phyloP scores from a whole-genome alignment of 2,329 filamentous ascomycete genomes.

The Fusarium albidum region DNA sequence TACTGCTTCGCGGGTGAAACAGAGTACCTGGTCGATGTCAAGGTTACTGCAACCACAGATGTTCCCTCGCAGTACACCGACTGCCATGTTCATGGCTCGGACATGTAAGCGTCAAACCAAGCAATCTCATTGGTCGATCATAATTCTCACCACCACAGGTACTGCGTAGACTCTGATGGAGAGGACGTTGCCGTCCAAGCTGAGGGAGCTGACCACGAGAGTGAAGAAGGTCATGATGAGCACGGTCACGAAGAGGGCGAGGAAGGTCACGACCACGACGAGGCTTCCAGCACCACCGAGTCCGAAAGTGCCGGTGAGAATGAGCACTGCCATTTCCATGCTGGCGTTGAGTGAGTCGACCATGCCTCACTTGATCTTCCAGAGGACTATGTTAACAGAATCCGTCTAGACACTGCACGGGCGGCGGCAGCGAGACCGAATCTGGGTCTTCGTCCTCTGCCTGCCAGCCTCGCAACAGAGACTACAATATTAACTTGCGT shows the following conservation, averaged over 20 bases:
- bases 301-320: conserved; percentile 26
- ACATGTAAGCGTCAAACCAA: conserved; percentile 55
- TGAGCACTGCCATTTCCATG: conserved; percentile 76
- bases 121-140: not conserved
- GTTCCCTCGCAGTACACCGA: conserved; percentile 68
- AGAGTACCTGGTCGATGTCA: conserved; percentile 55
- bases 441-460: conserved; percentile 42
- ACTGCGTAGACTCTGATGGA: conserved; percentile 67
- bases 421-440: conserved; percentile 53
- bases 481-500: conserved; percentile 74
- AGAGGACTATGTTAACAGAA: conserved; percentile 12
- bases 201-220: conserved; percentile 40
- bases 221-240: conserved; percentile 26
- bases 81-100: conserved; percentile 68
- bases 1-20: conserved; percentile 54
- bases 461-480: conserved; percentile 56
- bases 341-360: conserved; percentile 71
- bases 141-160: conserved; percentile 51
- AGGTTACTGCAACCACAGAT: conserved; percentile 62
- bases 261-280: conserved; percentile 21
- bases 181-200: conserved; percentile 66
- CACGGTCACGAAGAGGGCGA: conserved; percentile 23
- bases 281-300: conserved; percentile 28
- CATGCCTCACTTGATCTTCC: not conserved
- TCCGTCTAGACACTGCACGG: conserved; percentile 63